phyloP scores from a whole-genome alignment of 441 rosid species.

The Aquilaria agallochum region DNA sequence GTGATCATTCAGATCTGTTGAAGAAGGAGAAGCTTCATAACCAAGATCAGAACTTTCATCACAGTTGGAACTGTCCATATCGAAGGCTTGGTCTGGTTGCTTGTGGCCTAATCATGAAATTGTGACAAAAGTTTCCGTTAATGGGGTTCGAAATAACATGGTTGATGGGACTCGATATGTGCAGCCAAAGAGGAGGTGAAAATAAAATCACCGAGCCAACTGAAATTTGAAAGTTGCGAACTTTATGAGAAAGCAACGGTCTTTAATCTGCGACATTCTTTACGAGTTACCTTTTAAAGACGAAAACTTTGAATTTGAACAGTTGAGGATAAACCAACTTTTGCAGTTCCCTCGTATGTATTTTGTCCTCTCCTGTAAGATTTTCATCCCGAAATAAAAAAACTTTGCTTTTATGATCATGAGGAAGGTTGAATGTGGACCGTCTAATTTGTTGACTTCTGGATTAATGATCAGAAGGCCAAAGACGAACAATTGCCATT shows the following conservation, averaged over 20 bases:
- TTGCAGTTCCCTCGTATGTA: too few relatives aligned
- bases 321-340: too few relatives aligned
- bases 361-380: not conserved
- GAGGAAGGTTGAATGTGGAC: too few relatives aligned
- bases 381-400: not conserved
- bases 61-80: slow-evolving; percentile 39
- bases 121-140: slow-evolving; percentile 24
- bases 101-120: slow-evolving; percentile 21
- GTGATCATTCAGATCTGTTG: slow-evolving; percentile 44
- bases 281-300: not conserved
- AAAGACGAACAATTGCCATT: too few relatives aligned
- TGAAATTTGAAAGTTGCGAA: slow-evolving; percentile 31
- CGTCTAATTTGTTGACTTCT: not conserved
- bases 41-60: slow-evolving; percentile 46
- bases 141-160: slow-evolving; percentile 12
- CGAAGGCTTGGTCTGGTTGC: slow-evolving; percentile 24
- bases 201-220: slow-evolving; percentile 11
- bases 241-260: slow-evolving; percentile 45
- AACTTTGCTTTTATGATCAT: not conserved
- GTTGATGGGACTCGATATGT: slow-evolving; percentile 2
- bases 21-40: slow-evolving; percentile 47
- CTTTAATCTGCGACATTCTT: slow-evolving; percentile 3
- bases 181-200: slow-evolving; percentile 1
- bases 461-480: not conserved
- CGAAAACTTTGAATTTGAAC: too few relatives aligned